A percentile compares a stretch with the other conserved stretches of the same genome.
Evolutionary conservation across 257 asterid species (phyloP).

Genomic region (Solanum chiquidenum): DNA sequence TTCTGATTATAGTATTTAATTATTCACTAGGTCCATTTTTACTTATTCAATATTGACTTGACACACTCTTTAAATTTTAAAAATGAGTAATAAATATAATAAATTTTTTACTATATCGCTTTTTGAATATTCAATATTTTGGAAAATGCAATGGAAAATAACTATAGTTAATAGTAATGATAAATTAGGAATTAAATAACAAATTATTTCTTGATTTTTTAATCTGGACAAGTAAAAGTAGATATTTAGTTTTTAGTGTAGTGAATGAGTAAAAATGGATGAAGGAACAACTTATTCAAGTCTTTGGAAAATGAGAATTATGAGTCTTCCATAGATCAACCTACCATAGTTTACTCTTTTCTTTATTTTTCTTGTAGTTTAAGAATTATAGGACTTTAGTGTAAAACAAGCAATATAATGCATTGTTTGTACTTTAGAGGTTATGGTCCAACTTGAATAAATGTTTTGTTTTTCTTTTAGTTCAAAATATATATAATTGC

Average conservation of each 20-base stretch:
- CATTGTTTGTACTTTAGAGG: neutral
- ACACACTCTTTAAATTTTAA: too few species aligned
- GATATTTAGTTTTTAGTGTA: neutral
- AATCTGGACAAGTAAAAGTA: too few species aligned
- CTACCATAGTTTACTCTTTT: too few species aligned
- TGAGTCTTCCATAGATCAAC: neutral
- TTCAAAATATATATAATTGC: neutral
- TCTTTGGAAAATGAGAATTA: neutral
- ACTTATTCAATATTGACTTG: neutral
- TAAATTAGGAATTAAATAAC: too few species aligned
- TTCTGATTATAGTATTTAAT: neutral
- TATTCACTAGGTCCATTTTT: neutral
- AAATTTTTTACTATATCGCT: too few species aligned
- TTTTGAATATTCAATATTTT: neutral
- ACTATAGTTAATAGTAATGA: neutral
- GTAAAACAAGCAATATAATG: neutral
- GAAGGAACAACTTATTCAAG: neutral
- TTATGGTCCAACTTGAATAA: neutral
- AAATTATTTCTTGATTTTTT: neutral
- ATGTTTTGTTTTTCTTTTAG: neutral
- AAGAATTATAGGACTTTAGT: neutral
- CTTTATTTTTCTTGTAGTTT: neutral
- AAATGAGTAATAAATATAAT: too few species aligned
- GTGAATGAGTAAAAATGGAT: neutral
- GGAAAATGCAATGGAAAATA: neutral